A percentile compares a stretch with the other conserved stretches of the same genome.
Conservation (phyloP, 345 rosid species). For the Gossypium stocksii region DNA sequence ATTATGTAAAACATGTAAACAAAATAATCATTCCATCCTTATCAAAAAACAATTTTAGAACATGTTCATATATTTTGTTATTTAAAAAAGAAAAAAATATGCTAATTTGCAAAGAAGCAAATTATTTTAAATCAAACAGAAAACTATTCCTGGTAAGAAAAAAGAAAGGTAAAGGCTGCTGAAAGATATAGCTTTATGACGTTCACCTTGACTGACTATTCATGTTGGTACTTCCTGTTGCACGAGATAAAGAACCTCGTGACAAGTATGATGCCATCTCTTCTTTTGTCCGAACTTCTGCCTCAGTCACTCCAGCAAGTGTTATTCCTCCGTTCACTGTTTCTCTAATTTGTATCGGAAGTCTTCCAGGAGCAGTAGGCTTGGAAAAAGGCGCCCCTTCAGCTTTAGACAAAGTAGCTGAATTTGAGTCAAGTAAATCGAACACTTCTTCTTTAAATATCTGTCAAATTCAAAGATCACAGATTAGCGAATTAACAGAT, state of each 20-base stretch:
- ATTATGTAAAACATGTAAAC: too few relatives aligned
- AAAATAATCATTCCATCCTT: too few relatives aligned
- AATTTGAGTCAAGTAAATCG: slow-evolving; percentile 73
- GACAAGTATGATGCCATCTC: slow-evolving; percentile 79
- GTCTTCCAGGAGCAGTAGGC: slow-evolving; percentile 47
- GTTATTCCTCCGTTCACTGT: slow-evolving; percentile 89
- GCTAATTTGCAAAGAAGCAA: neutral
- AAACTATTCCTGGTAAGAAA: neutral
- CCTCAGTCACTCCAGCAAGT: slow-evolving; percentile 88
- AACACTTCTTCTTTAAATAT: slow-evolving; percentile 96
- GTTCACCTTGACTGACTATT: slow-evolving; percentile 89
- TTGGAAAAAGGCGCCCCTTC: slow-evolving; percentile 42
- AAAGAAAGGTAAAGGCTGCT: neutral
- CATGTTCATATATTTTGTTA: neutral
- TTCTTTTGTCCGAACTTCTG: slow-evolving; percentile 80
- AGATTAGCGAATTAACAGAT: neutral
- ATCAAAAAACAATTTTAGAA: too few relatives aligned
- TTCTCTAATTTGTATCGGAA: slow-evolving; percentile 88
- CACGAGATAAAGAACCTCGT: slow-evolving; percentile 78
- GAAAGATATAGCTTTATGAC: neutral
- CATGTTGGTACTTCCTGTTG: slow-evolving; percentile 97
- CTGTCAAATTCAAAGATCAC: slow-evolving; percentile 28
- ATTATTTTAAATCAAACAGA: neutral
- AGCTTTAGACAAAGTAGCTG: slow-evolving; percentile 35
- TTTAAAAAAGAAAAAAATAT: neutral